A percentile compares a stretch with the other conserved stretches of the same genome.
Evolutionary conservation across 2,329 filamentous ascomycete species (phyloP).

Genomic region (Aspergillus spinulosporus): DNA sequence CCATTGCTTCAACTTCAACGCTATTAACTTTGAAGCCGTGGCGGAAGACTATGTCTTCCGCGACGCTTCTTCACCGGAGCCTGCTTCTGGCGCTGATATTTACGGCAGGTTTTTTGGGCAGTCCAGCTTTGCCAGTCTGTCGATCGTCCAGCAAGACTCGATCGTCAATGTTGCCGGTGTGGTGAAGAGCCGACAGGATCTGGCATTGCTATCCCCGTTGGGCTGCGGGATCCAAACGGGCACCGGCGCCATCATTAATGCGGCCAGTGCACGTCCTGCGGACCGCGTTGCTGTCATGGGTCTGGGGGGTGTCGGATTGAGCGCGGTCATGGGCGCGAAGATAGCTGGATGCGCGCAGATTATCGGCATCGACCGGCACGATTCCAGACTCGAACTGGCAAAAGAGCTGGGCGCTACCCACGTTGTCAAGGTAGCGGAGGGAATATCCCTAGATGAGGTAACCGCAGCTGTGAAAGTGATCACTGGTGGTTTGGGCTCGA

Average conservation of each 20-base stretch:
- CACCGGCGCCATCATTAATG: slow-evolving; percentile 10
- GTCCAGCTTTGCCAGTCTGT: slow-evolving; percentile 45
- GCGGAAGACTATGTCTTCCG: slow-evolving; percentile 13
- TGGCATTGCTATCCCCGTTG: slow-evolving; percentile 34
- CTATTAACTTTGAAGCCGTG: slow-evolving; percentile 45
- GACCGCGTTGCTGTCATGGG: slow-evolving; percentile 37
- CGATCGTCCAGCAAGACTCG: slow-evolving; percentile 42
- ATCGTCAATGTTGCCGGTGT: slow-evolving; percentile 46
- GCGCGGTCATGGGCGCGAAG: slow-evolving; percentile 52
- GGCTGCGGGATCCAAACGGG: slow-evolving; percentile 13
- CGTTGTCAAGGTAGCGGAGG: slow-evolving; percentile 28
- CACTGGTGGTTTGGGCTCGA: slow-evolving; percentile 43
- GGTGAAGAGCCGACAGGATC: slow-evolving; percentile 31
- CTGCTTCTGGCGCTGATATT: slow-evolving; percentile 24
- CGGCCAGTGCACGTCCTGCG: not conserved
- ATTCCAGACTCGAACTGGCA: slow-evolving; percentile 39
- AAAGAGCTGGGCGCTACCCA: slow-evolving; percentile 45
- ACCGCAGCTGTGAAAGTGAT: slow-evolving; percentile 38
- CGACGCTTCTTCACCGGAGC: not conserved
- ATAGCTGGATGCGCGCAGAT: slow-evolving; percentile 43
- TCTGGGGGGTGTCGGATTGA: slow-evolving; percentile 50
- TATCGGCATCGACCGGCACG: slow-evolving; percentile 44
- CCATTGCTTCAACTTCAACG: slow-evolving; percentile 52
- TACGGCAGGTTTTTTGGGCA: slow-evolving; percentile 52
- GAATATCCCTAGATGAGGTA: slow-evolving; percentile 24